Evolutionary conservation across 805 yeast species (phyloP).

Genomic region (Priceomyces carsonii): DNA sequence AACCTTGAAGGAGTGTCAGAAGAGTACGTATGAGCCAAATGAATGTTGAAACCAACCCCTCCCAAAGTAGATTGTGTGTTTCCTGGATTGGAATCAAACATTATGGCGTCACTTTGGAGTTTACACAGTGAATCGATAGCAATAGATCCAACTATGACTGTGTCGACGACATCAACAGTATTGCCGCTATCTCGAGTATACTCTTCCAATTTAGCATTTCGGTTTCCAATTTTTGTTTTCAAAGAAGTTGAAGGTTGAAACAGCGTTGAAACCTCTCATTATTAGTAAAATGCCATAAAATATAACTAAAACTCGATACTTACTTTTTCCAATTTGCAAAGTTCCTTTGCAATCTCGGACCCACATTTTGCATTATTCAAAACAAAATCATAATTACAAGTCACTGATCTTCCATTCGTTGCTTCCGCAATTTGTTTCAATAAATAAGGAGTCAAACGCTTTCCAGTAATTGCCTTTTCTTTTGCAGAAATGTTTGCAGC

Average conservation of each 20-base stretch:
- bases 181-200: neutral
- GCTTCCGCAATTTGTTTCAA: constrained; percentile 61
- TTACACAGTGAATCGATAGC: constrained; percentile 73
- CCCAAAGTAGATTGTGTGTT: constrained; percentile 58
- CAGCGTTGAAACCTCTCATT: neutral
- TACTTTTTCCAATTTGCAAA: constrained; percentile 35
- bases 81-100: constrained; percentile 77
- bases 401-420: constrained; percentile 72
- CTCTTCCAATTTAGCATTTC: constrained; percentile 1
- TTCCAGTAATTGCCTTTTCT: constrained; percentile 57
- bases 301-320: constrained; percentile 4
- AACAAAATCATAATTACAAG: constrained; percentile 73
- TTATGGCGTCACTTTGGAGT: constrained; percentile 23
- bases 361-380: constrained; percentile 73
- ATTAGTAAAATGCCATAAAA: too few relatives aligned
- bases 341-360: constrained; percentile 60
- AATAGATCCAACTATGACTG: constrained; percentile 68
- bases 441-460: constrained; percentile 77
- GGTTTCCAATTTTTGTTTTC: constrained; percentile 1
- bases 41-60: constrained; percentile 83
- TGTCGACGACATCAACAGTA: constrained; percentile 14
- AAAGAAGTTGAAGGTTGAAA: constrained; percentile 8
- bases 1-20: constrained; percentile 33
- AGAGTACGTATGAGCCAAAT: constrained; percentile 54
- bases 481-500: constrained; percentile 61